phyloP scores from a whole-genome alignment of 169 alveolate species.

The Plasmodium vivax region DNA sequence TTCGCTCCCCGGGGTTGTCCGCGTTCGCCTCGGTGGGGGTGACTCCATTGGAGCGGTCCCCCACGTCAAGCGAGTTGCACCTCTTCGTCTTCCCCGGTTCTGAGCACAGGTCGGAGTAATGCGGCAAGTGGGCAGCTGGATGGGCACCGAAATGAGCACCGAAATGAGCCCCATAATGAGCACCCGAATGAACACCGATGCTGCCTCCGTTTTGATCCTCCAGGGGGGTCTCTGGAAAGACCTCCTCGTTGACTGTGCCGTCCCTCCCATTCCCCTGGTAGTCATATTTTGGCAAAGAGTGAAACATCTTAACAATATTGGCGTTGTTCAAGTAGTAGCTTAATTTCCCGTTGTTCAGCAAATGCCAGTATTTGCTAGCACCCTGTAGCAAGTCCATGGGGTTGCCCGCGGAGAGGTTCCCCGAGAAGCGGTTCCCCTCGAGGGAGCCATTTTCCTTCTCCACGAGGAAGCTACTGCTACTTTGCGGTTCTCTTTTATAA shows the following conservation, averaged over 20 bases:
- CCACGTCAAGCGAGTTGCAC: background rate
- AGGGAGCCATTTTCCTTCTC: background rate
- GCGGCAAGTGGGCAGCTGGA: background rate
- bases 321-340: slow-evolving; percentile 8
- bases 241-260: background rate
- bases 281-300: slow-evolving; percentile 26
- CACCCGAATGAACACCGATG: background rate
- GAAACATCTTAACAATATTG: slow-evolving; percentile 29
- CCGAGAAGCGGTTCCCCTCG: background rate
- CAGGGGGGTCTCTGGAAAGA: background rate
- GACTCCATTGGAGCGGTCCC: background rate
- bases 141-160: background rate
- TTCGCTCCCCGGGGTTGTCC: background rate
- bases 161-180: background rate
- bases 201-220: background rate
- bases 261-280: background rate
- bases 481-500: background rate
- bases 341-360: slow-evolving; percentile 23
- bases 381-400: background rate
- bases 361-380: background rate
- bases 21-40: background rate
- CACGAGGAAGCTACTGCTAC: background rate
- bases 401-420: background rate
- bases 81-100: background rate
- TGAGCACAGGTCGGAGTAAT: background rate